Evolutionary conservation across 202 grass and related monocot genomes (phyloP).

Genomic region (Saccharum hybrid): DNA sequence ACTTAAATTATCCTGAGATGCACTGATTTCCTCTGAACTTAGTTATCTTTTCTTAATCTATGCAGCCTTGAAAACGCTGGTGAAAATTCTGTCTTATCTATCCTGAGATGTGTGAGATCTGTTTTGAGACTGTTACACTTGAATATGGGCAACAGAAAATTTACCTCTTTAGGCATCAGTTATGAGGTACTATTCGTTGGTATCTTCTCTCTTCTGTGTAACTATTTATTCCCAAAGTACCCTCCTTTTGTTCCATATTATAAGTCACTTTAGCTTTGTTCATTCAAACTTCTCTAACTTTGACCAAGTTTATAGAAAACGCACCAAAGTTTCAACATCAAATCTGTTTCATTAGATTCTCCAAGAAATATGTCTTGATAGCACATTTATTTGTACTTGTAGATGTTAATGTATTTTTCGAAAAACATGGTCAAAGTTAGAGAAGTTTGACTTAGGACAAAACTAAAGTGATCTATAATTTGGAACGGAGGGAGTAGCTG

Average conservation of each 20-base stretch:
- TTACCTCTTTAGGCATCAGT: constrained; percentile 56
- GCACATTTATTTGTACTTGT: not conserved
- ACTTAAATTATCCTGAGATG: constrained; percentile 8
- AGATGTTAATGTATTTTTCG: not conserved
- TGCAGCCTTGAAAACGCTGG: constrained; percentile 90
- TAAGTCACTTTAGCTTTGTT: not conserved
- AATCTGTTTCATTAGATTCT: not conserved
- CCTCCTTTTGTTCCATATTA: not conserved
- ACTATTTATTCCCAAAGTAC: constrained; percentile 24
- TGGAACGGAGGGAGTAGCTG: not conserved
- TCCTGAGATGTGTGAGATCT: constrained; percentile 78
- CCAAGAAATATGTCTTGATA: not conserved
- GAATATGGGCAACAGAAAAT: constrained; percentile 29
- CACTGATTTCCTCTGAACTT: not conserved
- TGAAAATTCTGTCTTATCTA: constrained; percentile 78
- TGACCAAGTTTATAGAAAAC: not conserved
- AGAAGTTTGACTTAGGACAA: not conserved
- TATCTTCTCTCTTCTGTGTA: not conserved
- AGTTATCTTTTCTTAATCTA: constrained; percentile 42
- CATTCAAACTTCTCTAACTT: not conserved
- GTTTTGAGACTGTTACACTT: constrained; percentile 70
- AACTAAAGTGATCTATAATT: not conserved
- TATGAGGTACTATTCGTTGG: constrained; percentile 59
- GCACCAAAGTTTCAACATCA: not conserved
- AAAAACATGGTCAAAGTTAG: not conserved